Conservation (phyloP, 352 stramenopile genomes). For the Stephanocyclus meneghinianus region DNA sequence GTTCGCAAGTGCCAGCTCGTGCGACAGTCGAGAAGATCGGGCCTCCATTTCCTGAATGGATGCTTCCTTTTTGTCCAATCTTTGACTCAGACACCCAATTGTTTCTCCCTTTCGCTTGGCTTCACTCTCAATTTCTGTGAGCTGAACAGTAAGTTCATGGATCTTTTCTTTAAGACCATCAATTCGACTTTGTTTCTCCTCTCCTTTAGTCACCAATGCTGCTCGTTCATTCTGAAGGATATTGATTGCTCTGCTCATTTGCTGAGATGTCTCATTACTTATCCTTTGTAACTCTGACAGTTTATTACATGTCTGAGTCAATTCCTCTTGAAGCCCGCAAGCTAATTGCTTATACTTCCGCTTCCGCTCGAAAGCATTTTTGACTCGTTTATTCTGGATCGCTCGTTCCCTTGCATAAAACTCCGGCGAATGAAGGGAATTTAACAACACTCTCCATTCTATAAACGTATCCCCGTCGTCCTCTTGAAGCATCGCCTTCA, state of each 20-base stretch:
- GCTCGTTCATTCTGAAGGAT: constrained; percentile 40
- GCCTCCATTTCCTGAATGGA: constrained; percentile 4
- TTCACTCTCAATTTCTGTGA: constrained; percentile 15
- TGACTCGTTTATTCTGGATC: constrained; percentile 42
- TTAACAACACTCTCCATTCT: constrained; percentile 37
- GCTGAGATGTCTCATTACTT: constrained; percentile 39
- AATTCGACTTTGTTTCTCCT: constrained; percentile 27
- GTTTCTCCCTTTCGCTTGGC: not conserved
- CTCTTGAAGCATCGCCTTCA: constrained; percentile 48
- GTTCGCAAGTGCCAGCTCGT: not conserved
- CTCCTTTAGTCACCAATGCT: constrained; percentile 18
- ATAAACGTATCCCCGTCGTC: constrained; percentile 23
- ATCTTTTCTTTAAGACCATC: constrained; percentile 24
- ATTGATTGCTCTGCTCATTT: constrained; percentile 47
- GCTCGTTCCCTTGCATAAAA: constrained; percentile 46
- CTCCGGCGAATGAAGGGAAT: constrained; percentile 37
- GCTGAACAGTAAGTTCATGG: constrained; percentile 21
- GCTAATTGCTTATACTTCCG: constrained; percentile 29
- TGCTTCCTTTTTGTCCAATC: constrained; percentile 2
- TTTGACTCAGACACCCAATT: constrained; percentile 11
- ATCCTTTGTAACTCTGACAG: constrained; percentile 33
- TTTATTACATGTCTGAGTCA: constrained; percentile 14
- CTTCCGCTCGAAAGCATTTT: constrained; percentile 33
- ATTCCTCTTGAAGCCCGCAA: constrained; percentile 13
- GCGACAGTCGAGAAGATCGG: constrained; percentile 3